Conservation (phyloP, 139 green algal genomes). For the Microglena sp. region DNA sequence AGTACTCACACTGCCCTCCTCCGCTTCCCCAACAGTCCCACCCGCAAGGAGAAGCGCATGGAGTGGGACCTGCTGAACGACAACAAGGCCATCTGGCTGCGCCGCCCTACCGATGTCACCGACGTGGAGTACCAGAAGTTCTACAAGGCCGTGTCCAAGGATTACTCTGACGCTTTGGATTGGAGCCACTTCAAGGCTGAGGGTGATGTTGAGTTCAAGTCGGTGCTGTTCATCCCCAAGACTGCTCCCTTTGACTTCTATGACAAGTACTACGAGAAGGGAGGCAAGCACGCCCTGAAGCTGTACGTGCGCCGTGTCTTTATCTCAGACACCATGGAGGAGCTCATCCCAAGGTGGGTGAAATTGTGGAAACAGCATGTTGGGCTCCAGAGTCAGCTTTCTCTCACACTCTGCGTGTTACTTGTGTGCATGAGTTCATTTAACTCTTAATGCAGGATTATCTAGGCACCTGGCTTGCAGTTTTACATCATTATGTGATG, state of each 20-base stretch:
- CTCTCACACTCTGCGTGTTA: neutral
- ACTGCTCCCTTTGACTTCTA: constrained; percentile 63
- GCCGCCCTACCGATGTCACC: constrained; percentile 71
- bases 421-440: neutral
- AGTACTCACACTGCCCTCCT: too few species aligned
- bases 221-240: constrained; percentile 84
- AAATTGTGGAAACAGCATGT: neutral
- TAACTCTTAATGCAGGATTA: neutral
- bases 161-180: constrained; percentile 27
- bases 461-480: too few species aligned
- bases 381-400: neutral
- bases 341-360: constrained; percentile 82
- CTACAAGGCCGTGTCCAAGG: constrained; percentile 88
- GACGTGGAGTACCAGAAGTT: constrained; percentile 95
- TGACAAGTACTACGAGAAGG: constrained; percentile 87
- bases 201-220: constrained; percentile 97
- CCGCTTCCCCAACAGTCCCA: too few species aligned
- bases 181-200: constrained; percentile 53
- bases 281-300: constrained; percentile 53
- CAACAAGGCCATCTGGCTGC: constrained; percentile 93
- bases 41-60: constrained; percentile 71
- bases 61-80: constrained; percentile 96
- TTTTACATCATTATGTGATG: too few species aligned
- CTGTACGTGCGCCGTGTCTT: constrained; percentile 94
- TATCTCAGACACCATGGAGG: constrained; percentile 85